phyloP scores from a whole-genome alignment of 2,329 filamentous ascomycete species.

The Colletotrichum siamense region DNA sequence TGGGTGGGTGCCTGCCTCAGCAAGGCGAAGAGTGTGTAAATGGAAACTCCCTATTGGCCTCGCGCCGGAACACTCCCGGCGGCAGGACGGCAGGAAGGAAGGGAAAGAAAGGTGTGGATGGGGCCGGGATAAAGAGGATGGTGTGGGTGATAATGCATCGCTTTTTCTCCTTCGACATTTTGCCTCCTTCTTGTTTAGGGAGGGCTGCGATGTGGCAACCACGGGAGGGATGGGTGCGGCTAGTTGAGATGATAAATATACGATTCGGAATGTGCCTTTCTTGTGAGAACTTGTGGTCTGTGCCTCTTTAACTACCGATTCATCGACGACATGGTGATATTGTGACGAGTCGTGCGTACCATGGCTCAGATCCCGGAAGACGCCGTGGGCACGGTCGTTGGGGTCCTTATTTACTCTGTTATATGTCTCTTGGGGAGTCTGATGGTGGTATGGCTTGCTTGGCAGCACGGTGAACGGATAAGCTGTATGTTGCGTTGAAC shows the following conservation, averaged over 20 bases:
- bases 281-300: background rate
- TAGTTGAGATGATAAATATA: background rate
- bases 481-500: background rate
- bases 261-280: background rate
- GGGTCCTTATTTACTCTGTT: background rate
- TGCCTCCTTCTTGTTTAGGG: background rate
- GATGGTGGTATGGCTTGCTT: background rate
- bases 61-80: background rate
- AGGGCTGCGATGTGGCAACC: background rate
- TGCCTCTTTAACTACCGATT: background rate
- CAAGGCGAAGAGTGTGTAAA: background rate
- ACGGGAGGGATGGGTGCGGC: background rate
- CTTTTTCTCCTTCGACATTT: background rate
- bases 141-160: background rate
- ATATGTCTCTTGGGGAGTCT: background rate
- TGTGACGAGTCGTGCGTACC: background rate
- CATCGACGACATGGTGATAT: background rate
- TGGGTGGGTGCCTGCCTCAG: background rate
- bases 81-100: background rate
- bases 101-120: background rate
- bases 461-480: background rate
- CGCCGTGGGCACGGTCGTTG: background rate
- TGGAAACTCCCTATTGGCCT: background rate
- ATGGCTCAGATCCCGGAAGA: constrained; percentile 1
- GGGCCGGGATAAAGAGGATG: background rate